Evolutionary conservation across 768 basidiomycete genomes (phyloP).

Genomic region (Phlebiopsis flavidoalba): DNA sequence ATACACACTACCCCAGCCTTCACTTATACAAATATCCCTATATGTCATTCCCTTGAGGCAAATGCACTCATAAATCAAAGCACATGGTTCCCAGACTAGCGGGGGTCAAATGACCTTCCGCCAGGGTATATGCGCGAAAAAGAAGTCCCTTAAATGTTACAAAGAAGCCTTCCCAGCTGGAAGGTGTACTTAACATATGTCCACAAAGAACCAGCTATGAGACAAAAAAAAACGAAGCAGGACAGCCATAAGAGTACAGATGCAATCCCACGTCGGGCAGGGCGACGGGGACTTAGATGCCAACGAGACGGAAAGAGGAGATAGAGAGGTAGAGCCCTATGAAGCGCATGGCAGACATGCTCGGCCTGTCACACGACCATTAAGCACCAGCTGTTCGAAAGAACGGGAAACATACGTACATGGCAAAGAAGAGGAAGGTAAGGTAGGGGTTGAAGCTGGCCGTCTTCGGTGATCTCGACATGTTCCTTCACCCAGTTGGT

Average conservation of each 20-base stretch:
- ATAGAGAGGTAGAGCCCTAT: conserved; percentile 72
- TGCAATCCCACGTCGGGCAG: background rate
- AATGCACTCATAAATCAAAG: background rate
- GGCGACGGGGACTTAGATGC: conserved; percentile 34
- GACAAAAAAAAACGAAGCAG: background rate
- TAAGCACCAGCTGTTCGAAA: background rate
- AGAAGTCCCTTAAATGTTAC: conserved; percentile 3
- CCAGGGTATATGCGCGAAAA: conserved; percentile 8
- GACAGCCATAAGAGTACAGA: conserved; percentile 5
- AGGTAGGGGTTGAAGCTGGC: conserved; percentile 88
- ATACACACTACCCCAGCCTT: background rate
- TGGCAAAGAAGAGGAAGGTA: conserved; percentile 69
- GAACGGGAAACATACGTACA: conserved; percentile 29
- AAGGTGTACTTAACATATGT: background rate
- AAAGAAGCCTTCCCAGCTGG: background rate
- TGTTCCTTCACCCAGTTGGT: conserved; percentile 63
- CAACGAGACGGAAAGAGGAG: conserved; percentile 71
- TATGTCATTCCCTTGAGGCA: background rate
- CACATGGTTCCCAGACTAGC: background rate
- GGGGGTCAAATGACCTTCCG: background rate
- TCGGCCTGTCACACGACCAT: conserved; percentile 44
- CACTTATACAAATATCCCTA: background rate
- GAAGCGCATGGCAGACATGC: conserved; percentile 78
- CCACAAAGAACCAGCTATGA: conserved; percentile 11
- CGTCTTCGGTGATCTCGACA: conserved; percentile 41